phyloP scores from a whole-genome alignment of 805 yeast species.

The Kockiozyma suomiensis region DNA sequence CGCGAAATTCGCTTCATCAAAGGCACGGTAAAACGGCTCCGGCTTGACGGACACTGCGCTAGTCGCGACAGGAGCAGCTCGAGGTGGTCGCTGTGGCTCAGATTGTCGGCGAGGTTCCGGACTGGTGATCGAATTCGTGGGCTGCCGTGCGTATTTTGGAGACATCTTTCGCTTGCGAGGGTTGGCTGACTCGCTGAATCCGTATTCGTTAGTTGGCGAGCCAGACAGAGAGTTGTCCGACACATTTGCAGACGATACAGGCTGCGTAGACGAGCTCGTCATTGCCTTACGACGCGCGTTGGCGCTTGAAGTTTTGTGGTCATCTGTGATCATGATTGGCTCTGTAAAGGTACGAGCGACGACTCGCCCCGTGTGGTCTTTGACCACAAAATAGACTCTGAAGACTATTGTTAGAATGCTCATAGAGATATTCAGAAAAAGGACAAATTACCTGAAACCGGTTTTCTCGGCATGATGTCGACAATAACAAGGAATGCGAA shows the following conservation, averaged over 20 bases:
- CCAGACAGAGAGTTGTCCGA: conserved; percentile 23
- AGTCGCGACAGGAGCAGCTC: not conserved
- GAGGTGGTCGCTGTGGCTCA: conserved; percentile 3
- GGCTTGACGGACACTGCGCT: conserved; percentile 1
- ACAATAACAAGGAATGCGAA: conserved; percentile 93
- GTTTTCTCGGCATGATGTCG: conserved; percentile 88
- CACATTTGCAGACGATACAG: conserved; percentile 22
- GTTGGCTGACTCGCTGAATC: conserved; percentile 20
- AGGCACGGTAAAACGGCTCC: conserved; percentile 6
- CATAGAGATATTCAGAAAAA: not conserved
- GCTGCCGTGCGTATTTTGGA: conserved; percentile 6
- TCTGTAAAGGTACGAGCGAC: conserved; percentile 73
- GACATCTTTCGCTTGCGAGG: conserved; percentile 30
- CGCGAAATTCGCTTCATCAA: conserved; percentile 24
- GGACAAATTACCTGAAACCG: conserved; percentile 65
- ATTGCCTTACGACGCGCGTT: conserved; percentile 22
- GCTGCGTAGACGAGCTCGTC: not conserved
- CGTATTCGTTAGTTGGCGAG: conserved; percentile 28
- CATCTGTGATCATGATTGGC: conserved; percentile 89
- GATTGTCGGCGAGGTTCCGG: not conserved
- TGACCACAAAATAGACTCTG: conserved; percentile 51
- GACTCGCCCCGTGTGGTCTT: conserved; percentile 60
- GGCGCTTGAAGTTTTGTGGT: conserved; percentile 63
- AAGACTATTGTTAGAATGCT: not conserved
- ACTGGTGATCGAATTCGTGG: not conserved